phyloP scores from a whole-genome alignment of 257 asterid species.

The Verbascum thapsus region DNA sequence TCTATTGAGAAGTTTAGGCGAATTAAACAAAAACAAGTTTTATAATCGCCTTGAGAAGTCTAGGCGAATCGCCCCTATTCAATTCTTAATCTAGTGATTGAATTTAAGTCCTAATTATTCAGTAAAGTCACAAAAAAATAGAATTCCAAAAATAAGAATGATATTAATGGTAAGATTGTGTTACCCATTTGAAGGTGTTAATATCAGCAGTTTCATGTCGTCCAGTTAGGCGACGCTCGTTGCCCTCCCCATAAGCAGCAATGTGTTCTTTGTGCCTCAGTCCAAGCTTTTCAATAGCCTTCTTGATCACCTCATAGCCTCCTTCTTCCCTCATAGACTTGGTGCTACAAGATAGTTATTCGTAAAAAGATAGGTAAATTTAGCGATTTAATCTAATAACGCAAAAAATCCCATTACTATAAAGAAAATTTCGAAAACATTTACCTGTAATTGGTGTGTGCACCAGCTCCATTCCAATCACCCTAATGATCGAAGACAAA shows the following conservation, averaged over 20 bases:
- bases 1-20: too few species aligned
- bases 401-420: background rate
- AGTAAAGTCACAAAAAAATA: too few species aligned
- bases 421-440: background rate
- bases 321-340: conserved; percentile 35
- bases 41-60: too few species aligned
- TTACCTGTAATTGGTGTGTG: conserved; percentile 40
- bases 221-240: conserved; percentile 34
- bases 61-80: too few species aligned
- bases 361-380: background rate
- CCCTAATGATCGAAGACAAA: conserved; percentile 18
- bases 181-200: conserved; percentile 32
- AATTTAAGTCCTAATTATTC: too few species aligned
- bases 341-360: conserved; percentile 24
- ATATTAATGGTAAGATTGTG: background rate
- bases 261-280: conserved; percentile 36
- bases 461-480: conserved; percentile 44
- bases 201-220: conserved; percentile 32
- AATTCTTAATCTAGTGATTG: too few species aligned
- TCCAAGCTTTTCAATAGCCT: conserved; percentile 36
- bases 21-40: too few species aligned
- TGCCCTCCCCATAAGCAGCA: conserved; percentile 37
- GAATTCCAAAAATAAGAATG: too few species aligned
- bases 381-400: background rate
- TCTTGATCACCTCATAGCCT: conserved; percentile 34